Evolutionary conservation across 371 early-diverging fungal species (phyloP), one percentile per base, ranked within the genome.

Genomic region (Actinomortierella wolfii): DNA sequence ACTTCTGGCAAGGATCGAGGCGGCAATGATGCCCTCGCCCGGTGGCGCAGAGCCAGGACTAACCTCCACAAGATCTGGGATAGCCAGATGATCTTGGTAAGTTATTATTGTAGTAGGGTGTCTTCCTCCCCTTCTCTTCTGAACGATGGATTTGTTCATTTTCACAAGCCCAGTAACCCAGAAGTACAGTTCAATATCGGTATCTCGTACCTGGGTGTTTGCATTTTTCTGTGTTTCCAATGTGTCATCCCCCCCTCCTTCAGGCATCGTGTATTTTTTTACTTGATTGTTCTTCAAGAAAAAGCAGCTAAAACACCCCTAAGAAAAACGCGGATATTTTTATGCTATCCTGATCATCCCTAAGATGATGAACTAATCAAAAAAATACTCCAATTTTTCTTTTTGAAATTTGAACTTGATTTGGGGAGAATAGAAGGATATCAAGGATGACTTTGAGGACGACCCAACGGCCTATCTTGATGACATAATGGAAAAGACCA

Each of bases 31-130:
- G 59, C 55, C 15, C 54, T 45, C 18, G 68, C 68, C 58, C 60
- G 18, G 55, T 79, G 68, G 70, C 75, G 73, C 11, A 59, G 46
- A 43, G 20, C 46, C 44, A 68, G 28, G 48, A 63, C 57, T 17
- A 79, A 79, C 67, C 64, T 82, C 26, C 82, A 82, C 59, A 43
- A 60, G 25, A 53, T 81, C 51, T 81, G 81, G 81, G 82, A 82
- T 59, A 68, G 67, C 26, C 41, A 64, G 41, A 57, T 83, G 50
- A 52, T 71, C 51, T 49, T 51, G 14, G 73, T 71, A 61, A 57
- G 21, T 23, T n/a, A 2, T 34, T 46, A 3, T 46, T 45, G 14
- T 21, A 34, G 34, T 6, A 34, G 34, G 11, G 34, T 6, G 34
- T 6, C 4, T 6, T 11, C 11, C 4, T 34, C 34, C 11, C 34